Evolutionary conservation across 257 asterid species (phyloP).

Genomic region (Penstemon barbatus): DNA sequence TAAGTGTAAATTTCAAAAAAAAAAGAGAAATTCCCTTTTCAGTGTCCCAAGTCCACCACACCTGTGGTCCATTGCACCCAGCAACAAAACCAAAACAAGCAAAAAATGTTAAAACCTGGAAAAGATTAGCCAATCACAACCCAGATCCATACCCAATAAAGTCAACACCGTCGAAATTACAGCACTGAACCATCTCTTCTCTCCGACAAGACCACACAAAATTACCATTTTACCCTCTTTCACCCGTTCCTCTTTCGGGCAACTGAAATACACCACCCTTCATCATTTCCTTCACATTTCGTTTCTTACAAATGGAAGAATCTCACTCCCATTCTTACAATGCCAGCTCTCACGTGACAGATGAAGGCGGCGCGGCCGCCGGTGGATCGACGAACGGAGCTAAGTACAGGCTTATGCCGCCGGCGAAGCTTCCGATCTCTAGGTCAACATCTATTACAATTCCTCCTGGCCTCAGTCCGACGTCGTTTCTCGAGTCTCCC

Average conservation of each 20-base stretch:
- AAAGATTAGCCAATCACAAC: slow-evolving; percentile 27
- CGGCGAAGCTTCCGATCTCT: slow-evolving; percentile 98
- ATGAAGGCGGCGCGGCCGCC: slow-evolving; percentile 21
- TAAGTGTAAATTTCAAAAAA: no score
- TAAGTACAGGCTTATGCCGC: slow-evolving; percentile 84
- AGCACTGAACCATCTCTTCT: slow-evolving; percentile 7
- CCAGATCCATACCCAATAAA: slow-evolving; percentile 31
- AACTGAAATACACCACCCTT: no score
- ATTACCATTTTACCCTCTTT: slow-evolving; percentile 34
- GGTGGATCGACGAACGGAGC: slow-evolving; percentile 65
- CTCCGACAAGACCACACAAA: background rate
- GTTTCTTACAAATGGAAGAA: slow-evolving; percentile 45
- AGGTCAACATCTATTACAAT: slow-evolving; percentile 79
- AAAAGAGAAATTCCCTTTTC: no score
- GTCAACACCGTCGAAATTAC: slow-evolving; percentile 29
- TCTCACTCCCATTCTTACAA: slow-evolving; percentile 20
- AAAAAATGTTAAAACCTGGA: slow-evolving; percentile 23
- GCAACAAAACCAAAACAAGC: no score
- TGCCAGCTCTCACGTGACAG: slow-evolving; percentile 21
- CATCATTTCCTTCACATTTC: background rate
- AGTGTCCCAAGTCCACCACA: no score
- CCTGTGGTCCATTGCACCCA: no score
- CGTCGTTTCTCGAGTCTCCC: slow-evolving; percentile 93
- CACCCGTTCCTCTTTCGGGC: no score
- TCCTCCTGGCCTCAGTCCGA: slow-evolving; percentile 95